phyloP scores from a whole-genome alignment of 768 basidiomycete genomes.

The Sistotremastrum niveocremeum region DNA sequence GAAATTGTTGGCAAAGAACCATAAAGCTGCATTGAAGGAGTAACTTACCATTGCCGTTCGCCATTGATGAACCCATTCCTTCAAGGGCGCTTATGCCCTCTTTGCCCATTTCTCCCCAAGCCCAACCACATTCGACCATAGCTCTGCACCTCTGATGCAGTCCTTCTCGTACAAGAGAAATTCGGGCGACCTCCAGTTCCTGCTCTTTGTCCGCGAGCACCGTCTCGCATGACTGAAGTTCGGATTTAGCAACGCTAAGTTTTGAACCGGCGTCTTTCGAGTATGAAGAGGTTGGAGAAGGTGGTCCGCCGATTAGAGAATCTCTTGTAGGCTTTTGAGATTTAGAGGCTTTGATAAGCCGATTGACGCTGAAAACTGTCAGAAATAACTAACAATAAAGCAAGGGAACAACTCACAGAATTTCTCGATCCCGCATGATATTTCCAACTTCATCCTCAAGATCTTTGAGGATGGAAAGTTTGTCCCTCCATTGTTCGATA shows the following conservation, averaged over 20 bases:
- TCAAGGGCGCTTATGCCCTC: slow-evolving; percentile 39
- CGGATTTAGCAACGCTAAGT: slow-evolving; percentile 52
- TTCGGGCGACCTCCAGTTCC: slow-evolving; percentile 39
- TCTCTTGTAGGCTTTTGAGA: slow-evolving; percentile 28
- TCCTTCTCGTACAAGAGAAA: slow-evolving; percentile 46
- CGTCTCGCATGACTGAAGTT: slow-evolving; percentile 72
- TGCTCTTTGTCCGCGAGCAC: slow-evolving; percentile 59
- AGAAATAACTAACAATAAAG: not conserved
- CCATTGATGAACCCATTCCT: slow-evolving; percentile 9
- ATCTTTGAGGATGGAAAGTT: slow-evolving; percentile 43
- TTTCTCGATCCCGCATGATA: slow-evolving; percentile 64
- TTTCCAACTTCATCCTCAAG: slow-evolving; percentile 64
- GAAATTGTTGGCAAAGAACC: not conserved
- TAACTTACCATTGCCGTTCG: slow-evolving; percentile 19
- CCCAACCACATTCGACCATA: slow-evolving; percentile 53
- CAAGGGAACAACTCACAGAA: slow-evolving; percentile 41
- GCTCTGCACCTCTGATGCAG: slow-evolving; percentile 49
- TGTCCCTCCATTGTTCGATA: slow-evolving; percentile 53
- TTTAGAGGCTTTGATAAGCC: slow-evolving; percentile 69
- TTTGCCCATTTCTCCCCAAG: slow-evolving; percentile 55
- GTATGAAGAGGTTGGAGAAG: slow-evolving; percentile 3
- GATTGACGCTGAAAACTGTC: slow-evolving; percentile 41
- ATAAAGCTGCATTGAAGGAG: slow-evolving; percentile 1
- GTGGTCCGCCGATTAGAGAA: not conserved
- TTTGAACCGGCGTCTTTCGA: slow-evolving; percentile 21